phyloP scores from a whole-genome alignment of 192 early-diverging fungal genomes.

The Coemansia sp. region DNA sequence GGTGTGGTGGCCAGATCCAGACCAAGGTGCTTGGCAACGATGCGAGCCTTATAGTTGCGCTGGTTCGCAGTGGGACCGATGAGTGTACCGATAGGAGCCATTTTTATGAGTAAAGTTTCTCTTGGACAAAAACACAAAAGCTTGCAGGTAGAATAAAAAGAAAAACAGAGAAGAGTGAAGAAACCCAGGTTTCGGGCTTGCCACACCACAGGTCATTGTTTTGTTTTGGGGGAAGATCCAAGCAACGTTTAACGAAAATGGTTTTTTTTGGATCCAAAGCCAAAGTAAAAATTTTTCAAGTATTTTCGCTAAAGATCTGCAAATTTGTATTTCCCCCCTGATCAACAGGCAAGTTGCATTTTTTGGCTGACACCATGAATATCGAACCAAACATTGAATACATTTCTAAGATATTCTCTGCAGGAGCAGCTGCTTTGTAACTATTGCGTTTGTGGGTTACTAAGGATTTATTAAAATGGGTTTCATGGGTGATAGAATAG shows the following conservation, averaged over 20 bases:
- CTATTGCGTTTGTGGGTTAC: no score
- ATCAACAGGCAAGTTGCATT: no score
- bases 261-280: neutral
- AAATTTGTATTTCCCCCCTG: no score
- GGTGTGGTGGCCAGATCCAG: constrained; percentile 66
- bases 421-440: no score
- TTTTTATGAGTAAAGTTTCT: neutral
- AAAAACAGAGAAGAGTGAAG: neutral
- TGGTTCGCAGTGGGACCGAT: constrained; percentile 17
- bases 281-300: neutral
- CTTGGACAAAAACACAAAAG: neutral
- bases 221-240: neutral
- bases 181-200: neutral
- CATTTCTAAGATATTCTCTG: no score
- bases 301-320: neutral
- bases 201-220: no score
- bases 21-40: constrained; percentile 78
- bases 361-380: no score
- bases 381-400: no score
- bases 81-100: constrained; percentile 28
- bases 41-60: constrained; percentile 53
- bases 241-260: neutral
- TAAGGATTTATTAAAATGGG: no score
- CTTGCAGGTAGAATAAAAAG: neutral
- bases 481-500: no score